Evolutionary conservation across 352 stramenopile species (phyloP).

Genomic region (Phytopythium helicoides): DNA sequence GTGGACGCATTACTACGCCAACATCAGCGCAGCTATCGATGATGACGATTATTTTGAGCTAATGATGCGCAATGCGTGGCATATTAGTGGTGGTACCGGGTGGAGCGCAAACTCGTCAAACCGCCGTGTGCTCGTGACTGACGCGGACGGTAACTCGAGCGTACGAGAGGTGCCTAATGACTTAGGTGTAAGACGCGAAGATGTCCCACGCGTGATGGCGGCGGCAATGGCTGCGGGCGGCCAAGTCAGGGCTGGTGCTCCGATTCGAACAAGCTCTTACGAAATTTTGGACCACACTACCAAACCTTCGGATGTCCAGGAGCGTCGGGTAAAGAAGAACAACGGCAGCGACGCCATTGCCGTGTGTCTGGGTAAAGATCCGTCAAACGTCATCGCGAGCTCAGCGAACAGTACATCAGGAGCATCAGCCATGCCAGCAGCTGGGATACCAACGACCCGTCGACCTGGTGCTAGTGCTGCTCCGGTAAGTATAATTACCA

Average conservation of each 20-base stretch:
- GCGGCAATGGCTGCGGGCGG: not conserved
- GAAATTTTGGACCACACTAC: constrained; percentile 59
- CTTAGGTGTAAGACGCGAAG: constrained; percentile 27
- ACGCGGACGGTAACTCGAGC: constrained; percentile 40
- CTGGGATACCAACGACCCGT: not conserved
- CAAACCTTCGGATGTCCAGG: too few relatives aligned
- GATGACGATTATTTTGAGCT: constrained; percentile 93
- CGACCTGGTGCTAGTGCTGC: not conserved
- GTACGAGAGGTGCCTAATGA: constrained; percentile 53
- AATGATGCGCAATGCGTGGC: constrained; percentile 89
- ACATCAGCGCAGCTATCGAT: constrained; percentile 86
- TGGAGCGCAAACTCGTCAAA: constrained; percentile 61
- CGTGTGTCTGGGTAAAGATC: constrained; percentile 39
- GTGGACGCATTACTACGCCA: constrained; percentile 88
- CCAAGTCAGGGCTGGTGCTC: constrained; percentile 3
- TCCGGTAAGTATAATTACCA: too few relatives aligned
- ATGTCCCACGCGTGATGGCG: constrained; percentile 29
- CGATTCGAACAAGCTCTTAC: constrained; percentile 37
- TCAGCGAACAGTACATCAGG: not conserved
- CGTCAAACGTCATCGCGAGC: not conserved
- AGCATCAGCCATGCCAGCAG: not conserved
- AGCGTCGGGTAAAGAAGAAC: constrained; percentile 31
- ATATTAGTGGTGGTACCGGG: constrained; percentile 51
- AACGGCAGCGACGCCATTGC: constrained; percentile 52
- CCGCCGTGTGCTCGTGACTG: constrained; percentile 60